A percentile compares a stretch with the other conserved stretches of the same genome.
Evolutionary conservation across 495 filamentous ascomycete genomes (phyloP).

Genomic region (Echria macrotheca): DNA sequence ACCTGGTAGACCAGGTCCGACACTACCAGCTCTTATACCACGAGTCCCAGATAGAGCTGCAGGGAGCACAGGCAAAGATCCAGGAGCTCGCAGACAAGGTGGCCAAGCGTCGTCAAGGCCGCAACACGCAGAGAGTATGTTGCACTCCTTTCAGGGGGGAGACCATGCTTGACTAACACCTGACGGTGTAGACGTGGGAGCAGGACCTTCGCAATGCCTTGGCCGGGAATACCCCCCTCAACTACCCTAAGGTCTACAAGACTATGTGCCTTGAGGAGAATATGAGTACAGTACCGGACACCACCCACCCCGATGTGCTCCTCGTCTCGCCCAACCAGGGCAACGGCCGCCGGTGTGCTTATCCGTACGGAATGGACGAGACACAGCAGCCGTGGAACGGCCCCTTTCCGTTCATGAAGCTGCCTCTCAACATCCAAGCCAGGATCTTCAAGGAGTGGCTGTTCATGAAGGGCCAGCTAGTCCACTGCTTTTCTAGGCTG

Average conservation of each 20-base stretch:
- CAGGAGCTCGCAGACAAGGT: too few relatives aligned
- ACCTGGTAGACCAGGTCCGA: too few relatives aligned
- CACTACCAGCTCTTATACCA: too few relatives aligned
- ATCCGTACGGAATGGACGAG: background rate
- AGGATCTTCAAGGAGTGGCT: slow-evolving; percentile 28
- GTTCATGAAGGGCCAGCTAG: slow-evolving; percentile 16
- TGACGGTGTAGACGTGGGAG: too few relatives aligned
- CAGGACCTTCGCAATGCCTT: too few relatives aligned
- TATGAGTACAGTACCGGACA: slow-evolving; percentile 21
- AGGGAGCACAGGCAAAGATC: too few relatives aligned
- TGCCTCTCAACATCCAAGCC: slow-evolving; percentile 25
- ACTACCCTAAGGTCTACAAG: slow-evolving; percentile 14
- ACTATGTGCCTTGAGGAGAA: slow-evolving; percentile 30
- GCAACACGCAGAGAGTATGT: too few relatives aligned
- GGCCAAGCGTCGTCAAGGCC: too few relatives aligned
- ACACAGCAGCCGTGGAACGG: background rate
- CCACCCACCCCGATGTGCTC: slow-evolving; percentile 25
- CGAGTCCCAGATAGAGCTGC: too few relatives aligned
- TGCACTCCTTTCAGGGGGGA: too few relatives aligned
- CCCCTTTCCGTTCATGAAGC: slow-evolving; percentile 22
- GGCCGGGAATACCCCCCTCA: too few relatives aligned
- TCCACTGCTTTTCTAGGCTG: slow-evolving; percentile 38
- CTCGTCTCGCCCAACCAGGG: background rate
- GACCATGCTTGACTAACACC: too few relatives aligned
- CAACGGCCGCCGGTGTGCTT: background rate